Conservation (phyloP, 2,329 filamentous ascomycete species). For the Trichoderma atroviride region DNA sequence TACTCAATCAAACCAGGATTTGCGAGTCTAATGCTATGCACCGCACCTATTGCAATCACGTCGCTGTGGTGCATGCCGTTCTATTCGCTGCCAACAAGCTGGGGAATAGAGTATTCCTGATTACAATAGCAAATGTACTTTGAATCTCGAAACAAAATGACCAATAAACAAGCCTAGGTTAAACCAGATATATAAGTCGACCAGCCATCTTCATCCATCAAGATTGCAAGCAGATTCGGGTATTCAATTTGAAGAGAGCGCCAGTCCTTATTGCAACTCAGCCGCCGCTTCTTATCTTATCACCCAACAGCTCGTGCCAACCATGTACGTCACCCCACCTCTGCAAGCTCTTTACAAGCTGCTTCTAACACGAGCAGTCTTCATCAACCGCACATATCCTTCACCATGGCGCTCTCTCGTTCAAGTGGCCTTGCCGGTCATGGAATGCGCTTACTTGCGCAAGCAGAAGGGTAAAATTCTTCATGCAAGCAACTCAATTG, state of each 20-base stretch:
- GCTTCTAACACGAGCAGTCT: neutral
- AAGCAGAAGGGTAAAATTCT: constrained; percentile 32
- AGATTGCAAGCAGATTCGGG: neutral
- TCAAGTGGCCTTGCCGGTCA: constrained; percentile 26
- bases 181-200: neutral
- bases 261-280: neutral
- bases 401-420: constrained; percentile 17
- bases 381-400: neutral
- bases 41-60: neutral
- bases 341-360: constrained; percentile 5
- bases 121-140: neutral
- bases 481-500: neutral
- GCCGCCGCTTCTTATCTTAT: constrained; percentile 21
- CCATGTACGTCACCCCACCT: constrained; percentile 21
- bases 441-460: constrained; percentile 33
- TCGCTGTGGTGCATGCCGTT: fast-evolving
- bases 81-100: neutral
- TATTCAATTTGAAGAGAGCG: neutral
- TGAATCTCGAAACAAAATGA: neutral
- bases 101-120: neutral
- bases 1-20: neutral
- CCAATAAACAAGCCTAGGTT: neutral
- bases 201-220: too few relatives aligned
- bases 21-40: neutral
- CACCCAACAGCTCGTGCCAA: neutral